Percentiles rank a stretch among this genome's conserved stretches.
Conservation (phyloP, 805 yeast species). For the Cephaloascus fragrans region DNA sequence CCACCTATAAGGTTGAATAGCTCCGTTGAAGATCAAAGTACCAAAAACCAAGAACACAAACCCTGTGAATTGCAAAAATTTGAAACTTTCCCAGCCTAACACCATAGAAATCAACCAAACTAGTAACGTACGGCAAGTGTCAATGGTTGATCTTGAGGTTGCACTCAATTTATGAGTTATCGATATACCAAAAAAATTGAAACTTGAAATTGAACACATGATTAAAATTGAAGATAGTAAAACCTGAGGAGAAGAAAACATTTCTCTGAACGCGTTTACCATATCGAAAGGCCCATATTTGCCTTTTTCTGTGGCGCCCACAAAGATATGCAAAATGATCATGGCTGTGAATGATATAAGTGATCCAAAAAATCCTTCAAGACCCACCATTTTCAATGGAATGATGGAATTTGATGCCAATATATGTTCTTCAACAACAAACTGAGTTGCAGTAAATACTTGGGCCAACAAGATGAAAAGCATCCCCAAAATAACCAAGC, state of each 20-base stretch:
- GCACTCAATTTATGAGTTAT: constrained; percentile 60
- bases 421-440: constrained; percentile 69
- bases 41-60: constrained; percentile 59
- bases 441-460: constrained; percentile 64
- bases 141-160: constrained; percentile 71
- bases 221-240: constrained; percentile 47
- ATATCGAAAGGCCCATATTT: constrained; percentile 47
- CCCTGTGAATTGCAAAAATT: constrained; percentile 52
- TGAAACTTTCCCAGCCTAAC: constrained; percentile 71
- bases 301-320: constrained; percentile 29
- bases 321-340: constrained; percentile 28
- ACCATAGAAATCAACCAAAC: constrained; percentile 66
- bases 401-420: constrained; percentile 40
- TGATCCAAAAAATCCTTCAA: constrained; percentile 64
- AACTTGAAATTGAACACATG: constrained; percentile 62
- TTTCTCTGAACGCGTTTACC: constrained; percentile 35
- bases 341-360: constrained; percentile 32
- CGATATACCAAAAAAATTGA: constrained; percentile 67
- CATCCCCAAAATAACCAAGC: constrained; percentile 43
- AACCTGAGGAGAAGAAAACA: constrained; percentile 33
- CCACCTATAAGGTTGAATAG: constrained; percentile 43
- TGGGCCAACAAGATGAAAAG: constrained; percentile 49
- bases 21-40: constrained; percentile 66
- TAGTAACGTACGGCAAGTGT: constrained; percentile 62
- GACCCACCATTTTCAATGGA: constrained; percentile 61